Percentiles rank a stretch among this genome's conserved stretches.
phyloP scores from a whole-genome alignment of 1,284 basidiomycete species.

The Papiliotrema nemorosa region DNA sequence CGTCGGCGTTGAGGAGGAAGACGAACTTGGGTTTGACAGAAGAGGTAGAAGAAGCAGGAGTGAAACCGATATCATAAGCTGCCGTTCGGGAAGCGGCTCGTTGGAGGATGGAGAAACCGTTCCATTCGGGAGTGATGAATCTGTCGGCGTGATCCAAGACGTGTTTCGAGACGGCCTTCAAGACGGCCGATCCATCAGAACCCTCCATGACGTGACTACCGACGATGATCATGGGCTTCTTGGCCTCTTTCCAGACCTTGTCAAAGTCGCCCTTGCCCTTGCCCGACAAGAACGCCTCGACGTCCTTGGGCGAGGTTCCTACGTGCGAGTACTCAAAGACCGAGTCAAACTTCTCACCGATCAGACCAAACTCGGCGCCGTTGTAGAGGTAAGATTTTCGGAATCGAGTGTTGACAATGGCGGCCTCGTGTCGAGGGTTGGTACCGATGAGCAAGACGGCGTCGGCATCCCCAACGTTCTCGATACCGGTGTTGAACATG shows the following conservation, averaged over 20 bases:
- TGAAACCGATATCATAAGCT: slow-evolving; percentile 92
- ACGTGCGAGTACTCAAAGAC: slow-evolving; percentile 92
- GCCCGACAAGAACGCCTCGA: slow-evolving; percentile 74
- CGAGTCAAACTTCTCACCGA: slow-evolving; percentile 88
- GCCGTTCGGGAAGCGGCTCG: slow-evolving; percentile 89
- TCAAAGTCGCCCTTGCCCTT: slow-evolving; percentile 65
- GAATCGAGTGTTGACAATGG: slow-evolving; percentile 95
- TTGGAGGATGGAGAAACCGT: slow-evolving; percentile 90
- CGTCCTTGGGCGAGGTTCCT: slow-evolving; percentile 72
- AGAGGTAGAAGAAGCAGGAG: slow-evolving; percentile 73
- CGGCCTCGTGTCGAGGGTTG: slow-evolving; percentile 95
- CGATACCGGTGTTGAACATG: slow-evolving; percentile 93
- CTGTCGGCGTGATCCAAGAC: slow-evolving; percentile 72
- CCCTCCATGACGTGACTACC: slow-evolving; percentile 86
- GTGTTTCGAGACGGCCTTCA: slow-evolving; percentile 73
- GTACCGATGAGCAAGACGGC: slow-evolving; percentile 91
- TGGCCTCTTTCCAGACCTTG: slow-evolving; percentile 82
- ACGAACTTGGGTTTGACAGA: slow-evolving; percentile 86
- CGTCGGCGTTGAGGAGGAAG: slow-evolving; percentile 95
- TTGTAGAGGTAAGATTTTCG: slow-evolving; percentile 90
- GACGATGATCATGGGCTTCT: slow-evolving; percentile 90
- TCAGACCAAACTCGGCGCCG: slow-evolving; percentile 77
- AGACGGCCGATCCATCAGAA: slow-evolving; percentile 75
- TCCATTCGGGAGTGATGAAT: slow-evolving; percentile 87
- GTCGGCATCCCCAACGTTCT: slow-evolving; percentile 87